Evolutionary conservation across 495 filamentous ascomycete species (phyloP).

Genomic region (Tetracladium setigerum): DNA sequence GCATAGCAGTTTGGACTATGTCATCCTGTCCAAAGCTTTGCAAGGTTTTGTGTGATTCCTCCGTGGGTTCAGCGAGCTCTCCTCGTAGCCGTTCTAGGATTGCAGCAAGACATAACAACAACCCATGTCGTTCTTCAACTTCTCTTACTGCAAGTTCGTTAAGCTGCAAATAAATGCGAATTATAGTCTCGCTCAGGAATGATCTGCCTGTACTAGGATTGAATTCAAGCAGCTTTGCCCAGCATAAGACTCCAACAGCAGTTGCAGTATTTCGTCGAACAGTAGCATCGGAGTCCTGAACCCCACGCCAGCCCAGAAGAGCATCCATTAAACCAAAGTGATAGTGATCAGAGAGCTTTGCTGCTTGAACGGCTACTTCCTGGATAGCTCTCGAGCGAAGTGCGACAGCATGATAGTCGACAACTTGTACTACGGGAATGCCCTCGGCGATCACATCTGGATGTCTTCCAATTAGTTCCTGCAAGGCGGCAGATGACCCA

Average conservation of each 20-base stretch:
- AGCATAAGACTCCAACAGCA: constrained; percentile 52
- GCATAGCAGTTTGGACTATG: constrained; percentile 14
- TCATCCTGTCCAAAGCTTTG: background rate
- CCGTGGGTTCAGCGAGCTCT: background rate
- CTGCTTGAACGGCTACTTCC: constrained; percentile 62
- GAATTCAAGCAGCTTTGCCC: background rate
- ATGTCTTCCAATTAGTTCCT: constrained; percentile 90
- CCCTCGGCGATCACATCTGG: constrained; percentile 75
- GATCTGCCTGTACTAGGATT: no score
- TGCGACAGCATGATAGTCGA: constrained; percentile 91
- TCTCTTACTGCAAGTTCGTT: constrained; percentile 30
- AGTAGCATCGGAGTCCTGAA: constrained; percentile 64
- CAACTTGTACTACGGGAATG: constrained; percentile 75
- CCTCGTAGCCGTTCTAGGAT: background rate
- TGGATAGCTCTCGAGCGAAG: constrained; percentile 73
- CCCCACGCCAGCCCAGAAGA: constrained; percentile 81
- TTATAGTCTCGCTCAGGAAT: no score
- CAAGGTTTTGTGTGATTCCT: background rate
- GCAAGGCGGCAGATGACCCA: constrained; percentile 85
- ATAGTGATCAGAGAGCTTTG: constrained; percentile 56
- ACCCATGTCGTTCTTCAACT: constrained; percentile 61
- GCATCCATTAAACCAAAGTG: constrained; percentile 60
- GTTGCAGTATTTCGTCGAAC: constrained; percentile 65
- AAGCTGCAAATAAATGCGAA: background rate
- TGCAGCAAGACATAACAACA: constrained; percentile 50